Evolutionary conservation across 352 stramenopile species (phyloP), one percentile per base, ranked within the genome.

Genomic region (Pythium volutum): DNA sequence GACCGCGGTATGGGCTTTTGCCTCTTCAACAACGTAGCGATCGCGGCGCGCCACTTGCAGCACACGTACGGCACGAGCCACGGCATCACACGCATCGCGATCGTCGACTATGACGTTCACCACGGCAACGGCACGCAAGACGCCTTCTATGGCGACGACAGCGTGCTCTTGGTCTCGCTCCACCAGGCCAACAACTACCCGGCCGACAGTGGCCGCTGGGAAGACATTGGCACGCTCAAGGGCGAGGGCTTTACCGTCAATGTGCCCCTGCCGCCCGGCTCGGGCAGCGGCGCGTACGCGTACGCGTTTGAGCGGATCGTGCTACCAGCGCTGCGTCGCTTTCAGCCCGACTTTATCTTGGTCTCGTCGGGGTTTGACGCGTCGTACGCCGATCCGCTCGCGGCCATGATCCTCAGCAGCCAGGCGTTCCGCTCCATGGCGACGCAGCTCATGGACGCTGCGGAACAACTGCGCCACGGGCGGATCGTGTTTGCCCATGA

Each of bases 61-160:
- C 49, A 70, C 0, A 52, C 15, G 26, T 96, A 97, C 59, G 64
- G 78, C 3, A n/a, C n/a, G n/a, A n/a, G n/a, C n/a, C 67, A 85
- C 18, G 62, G 77, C 23, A 86, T 98, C 59, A 78, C 85, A 59
- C 82, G 84, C 36, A 84, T 98, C 60, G 94, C 95, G 12, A 97
- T 99, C 69, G 90, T 99, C 33, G 94, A 99, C 75, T 96, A 91
- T 52, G 93, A 98, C 77, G 91, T 97, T 12, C 95, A 98, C 71
- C 96, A 99, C 71, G 96, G 96, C 18, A 98, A 98, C 73, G 96
- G 96, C 41, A 98, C 93, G 7, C 88, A 99, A 75, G 83, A 97
- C 56, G 84, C 86, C 27, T 93, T 98, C 51, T 83, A 88, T 25
- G 81, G 91, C 15, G 79, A 95, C 51, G 56, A 87, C 34, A 62